Percentiles rank a stretch among this genome's conserved stretches.
phyloP scores from a whole-genome alignment of 2,329 filamentous ascomycete species.

The Colletotrichum spinosum region DNA sequence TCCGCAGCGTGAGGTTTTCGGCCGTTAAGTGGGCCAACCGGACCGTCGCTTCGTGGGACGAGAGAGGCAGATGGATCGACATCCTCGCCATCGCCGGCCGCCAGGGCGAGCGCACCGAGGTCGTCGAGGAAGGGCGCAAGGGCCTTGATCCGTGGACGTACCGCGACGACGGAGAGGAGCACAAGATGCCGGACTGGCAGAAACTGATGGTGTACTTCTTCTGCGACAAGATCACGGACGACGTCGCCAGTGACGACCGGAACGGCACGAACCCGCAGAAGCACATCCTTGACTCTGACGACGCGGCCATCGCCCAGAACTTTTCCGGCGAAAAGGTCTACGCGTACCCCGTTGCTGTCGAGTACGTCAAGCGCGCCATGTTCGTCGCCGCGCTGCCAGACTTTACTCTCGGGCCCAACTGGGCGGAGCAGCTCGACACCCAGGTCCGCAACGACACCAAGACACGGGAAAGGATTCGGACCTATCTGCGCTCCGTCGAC shows the following conservation, averaged over 20 bases:
- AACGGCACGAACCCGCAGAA: constrained; percentile 16
- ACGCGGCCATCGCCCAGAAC: constrained; percentile 55
- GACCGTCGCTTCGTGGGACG: constrained; percentile 83
- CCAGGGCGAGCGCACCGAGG: constrained; percentile 78
- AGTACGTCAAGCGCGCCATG: constrained; percentile 71
- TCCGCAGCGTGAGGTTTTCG: constrained; percentile 83
- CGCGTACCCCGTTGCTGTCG: constrained; percentile 76
- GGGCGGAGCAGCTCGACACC: constrained; percentile 83
- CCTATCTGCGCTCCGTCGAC: constrained; percentile 60
- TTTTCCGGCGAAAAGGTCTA: constrained; percentile 59
- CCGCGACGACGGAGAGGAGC: constrained; percentile 42
- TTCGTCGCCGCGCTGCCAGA: constrained; percentile 61
- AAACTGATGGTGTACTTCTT: constrained; percentile 65
- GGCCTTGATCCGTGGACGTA: constrained; percentile 79
- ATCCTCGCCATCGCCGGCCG: constrained; percentile 81
- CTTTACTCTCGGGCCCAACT: constrained; percentile 78
- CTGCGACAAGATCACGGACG: constrained; percentile 38
- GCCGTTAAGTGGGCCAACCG: constrained; percentile 91
- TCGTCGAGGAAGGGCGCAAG: constrained; percentile 89
- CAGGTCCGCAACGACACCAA: constrained; percentile 77
- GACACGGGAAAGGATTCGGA: constrained; percentile 69
- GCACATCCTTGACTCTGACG: constrained; percentile 33
- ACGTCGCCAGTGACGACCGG: constrained; percentile 14
- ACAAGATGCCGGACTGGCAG: constrained; percentile 61
- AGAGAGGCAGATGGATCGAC: constrained; percentile 87